Percentiles rank a stretch among this genome's conserved stretches.
Evolutionary conservation across 495 filamentous ascomycete species (phyloP).

Genomic region (Cladorrhinum samala): DNA sequence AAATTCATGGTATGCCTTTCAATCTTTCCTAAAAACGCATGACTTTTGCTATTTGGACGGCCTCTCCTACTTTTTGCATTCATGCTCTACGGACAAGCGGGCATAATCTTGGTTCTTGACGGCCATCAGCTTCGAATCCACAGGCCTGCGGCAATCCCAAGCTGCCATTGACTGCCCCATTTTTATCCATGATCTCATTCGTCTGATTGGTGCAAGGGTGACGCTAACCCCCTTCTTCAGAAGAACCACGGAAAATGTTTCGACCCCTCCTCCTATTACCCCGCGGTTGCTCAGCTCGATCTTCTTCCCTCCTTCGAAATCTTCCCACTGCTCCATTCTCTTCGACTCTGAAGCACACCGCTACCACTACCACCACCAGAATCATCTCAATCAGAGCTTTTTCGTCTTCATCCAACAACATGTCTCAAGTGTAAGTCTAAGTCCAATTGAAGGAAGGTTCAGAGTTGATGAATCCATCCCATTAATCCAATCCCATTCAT

Average conservation of each 20-base stretch:
- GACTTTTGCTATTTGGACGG: too few species aligned
- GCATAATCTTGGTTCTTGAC: too few species aligned
- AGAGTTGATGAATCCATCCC: too few species aligned
- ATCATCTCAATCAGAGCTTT: slow-evolving; percentile 26
- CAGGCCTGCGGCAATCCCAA: too few species aligned
- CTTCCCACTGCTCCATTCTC: slow-evolving; percentile 26
- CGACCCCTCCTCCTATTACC: slow-evolving; percentile 42
- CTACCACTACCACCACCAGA: slow-evolving; percentile 24
- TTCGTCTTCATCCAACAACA: slow-evolving; percentile 26
- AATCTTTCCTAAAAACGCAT: too few species aligned
- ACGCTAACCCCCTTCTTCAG: slow-evolving; percentile 24
- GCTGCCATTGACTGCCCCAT: not conserved
- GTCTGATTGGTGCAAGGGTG: slow-evolving; percentile 20
- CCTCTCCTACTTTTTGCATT: too few species aligned
- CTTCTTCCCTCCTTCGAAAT: slow-evolving; percentile 35
- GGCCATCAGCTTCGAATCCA: too few species aligned
- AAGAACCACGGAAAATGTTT: slow-evolving; percentile 34
- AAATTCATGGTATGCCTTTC: too few species aligned
- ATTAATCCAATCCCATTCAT: too few species aligned
- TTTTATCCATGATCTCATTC: not conserved
- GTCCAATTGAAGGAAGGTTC: too few species aligned
- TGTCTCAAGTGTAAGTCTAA: slow-evolving; percentile 31
- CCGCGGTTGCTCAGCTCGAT: slow-evolving; percentile 38
- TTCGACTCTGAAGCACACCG: slow-evolving; percentile 22
- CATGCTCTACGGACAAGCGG: too few species aligned